A percentile compares a stretch with the other conserved stretches of the same genome.
Conservation (phyloP, 1,139 yeast genomes). For the Saccharomyces hybrid region DNA sequence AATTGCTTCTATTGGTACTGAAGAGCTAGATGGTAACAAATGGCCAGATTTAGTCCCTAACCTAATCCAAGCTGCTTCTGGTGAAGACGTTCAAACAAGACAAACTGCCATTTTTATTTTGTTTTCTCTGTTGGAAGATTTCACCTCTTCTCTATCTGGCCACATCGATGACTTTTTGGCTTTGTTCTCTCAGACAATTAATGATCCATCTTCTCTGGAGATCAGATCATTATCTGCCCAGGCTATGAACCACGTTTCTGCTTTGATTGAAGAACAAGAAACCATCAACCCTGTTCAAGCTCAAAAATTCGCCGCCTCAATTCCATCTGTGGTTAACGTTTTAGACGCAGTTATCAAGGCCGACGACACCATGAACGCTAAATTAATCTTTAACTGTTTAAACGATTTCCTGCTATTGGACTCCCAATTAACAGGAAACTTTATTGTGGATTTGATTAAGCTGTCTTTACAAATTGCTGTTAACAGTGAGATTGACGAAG, state of each 20-base stretch:
- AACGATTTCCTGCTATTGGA: conserved; percentile 73
- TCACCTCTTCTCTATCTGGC: conserved; percentile 52
- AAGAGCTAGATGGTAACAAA: conserved; percentile 54
- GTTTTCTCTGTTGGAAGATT: conserved; percentile 70
- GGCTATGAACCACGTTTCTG: conserved; percentile 72
- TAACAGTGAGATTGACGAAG: conserved; percentile 64
- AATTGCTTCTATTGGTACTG: conserved; percentile 74
- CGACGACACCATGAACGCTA: conserved; percentile 66
- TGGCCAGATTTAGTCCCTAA: conserved; percentile 78
- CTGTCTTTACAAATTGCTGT: conserved; percentile 71
- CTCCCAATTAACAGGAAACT: conserved; percentile 69
- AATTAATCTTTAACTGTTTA: conserved; percentile 76
- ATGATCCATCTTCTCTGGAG: conserved; percentile 57
- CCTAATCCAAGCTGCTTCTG: conserved; percentile 63
- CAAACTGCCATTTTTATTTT: conserved; percentile 81
- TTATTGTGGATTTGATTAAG: conserved; percentile 58
- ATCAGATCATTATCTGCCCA: conserved; percentile 78
- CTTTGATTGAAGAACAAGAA: conserved; percentile 52
- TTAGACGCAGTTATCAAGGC: conserved; percentile 64
- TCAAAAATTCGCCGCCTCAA: conserved; percentile 51
- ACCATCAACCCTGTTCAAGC: conserved; percentile 44
- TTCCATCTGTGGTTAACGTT: conserved; percentile 78
- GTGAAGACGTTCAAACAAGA: conserved; percentile 52
- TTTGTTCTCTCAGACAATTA: conserved; percentile 59
- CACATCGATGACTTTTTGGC: conserved; percentile 61